These are phyloP conservation scores for Rubia occidens DNA, from an alignment of 305 asterid genomes.

Conservation along the genomic window DNA sequence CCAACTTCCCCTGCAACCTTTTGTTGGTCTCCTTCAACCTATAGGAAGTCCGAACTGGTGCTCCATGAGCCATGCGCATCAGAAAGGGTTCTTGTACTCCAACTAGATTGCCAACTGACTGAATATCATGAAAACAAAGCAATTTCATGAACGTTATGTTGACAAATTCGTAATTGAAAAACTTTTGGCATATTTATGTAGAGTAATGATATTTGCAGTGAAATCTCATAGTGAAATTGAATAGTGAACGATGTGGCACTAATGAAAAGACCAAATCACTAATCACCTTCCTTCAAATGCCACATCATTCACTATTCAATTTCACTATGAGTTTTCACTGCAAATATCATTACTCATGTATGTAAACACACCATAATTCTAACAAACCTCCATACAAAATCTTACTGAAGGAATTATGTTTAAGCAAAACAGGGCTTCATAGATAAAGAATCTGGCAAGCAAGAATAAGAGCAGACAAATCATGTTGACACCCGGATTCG, in stretches of 20 bases:
- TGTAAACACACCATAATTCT: background rate
- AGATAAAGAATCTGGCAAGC: background rate
- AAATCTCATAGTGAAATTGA: too few relatives aligned
- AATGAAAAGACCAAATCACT: too few relatives aligned
- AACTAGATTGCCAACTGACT: slow-evolving; percentile 96
- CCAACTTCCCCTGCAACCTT: slow-evolving; percentile 43
- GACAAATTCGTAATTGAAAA: background rate
- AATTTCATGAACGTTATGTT: background rate
- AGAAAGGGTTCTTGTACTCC: slow-evolving; percentile 94
- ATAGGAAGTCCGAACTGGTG: slow-evolving; percentile 45
- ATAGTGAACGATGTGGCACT: too few relatives aligned
- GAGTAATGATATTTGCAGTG: too few relatives aligned
- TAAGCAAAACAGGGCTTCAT: background rate
- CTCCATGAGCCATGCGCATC: slow-evolving; percentile 99
- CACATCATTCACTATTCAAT: too few relatives aligned
- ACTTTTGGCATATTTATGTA: background rate
- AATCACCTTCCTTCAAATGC: too few relatives aligned
- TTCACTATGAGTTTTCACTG: background rate
- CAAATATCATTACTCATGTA: background rate
- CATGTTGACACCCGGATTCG: background rate
- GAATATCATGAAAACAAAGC: slow-evolving; percentile 28
- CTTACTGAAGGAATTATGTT: background rate
- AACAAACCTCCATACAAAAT: background rate
- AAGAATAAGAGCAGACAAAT: background rate
- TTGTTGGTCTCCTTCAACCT: slow-evolving; percentile 47